Base-by-base conservation (phyloP, 805 yeast species). In the Metschnikowia peoriensis region DNA sequence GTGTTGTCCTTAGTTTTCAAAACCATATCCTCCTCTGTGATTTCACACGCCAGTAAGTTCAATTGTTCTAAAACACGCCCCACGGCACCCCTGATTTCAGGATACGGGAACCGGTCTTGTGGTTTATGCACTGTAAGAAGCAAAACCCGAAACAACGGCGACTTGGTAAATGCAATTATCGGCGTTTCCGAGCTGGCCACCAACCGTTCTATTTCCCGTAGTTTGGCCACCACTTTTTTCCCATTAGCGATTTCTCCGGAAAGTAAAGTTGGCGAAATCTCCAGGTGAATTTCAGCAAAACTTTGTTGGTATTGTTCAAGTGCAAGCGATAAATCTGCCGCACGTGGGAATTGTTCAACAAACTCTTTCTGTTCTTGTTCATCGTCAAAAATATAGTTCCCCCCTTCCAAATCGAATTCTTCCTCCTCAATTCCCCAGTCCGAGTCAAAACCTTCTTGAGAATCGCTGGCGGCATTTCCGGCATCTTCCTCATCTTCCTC, bases 351-450 rank as follows among this genome's bases (percentile, higher is more conserved):
- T 8, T 59, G 57, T 2, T 53, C 47, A 15, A 52, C 56, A 39
- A 71, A 68, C 37, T 60, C 43, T 4, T 43, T 51, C 54, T 75
- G 77, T 28, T 70, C 68, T 28, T 58, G 49, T 42, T 61, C 64
- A 37, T 65, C 59, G 10, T 71, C 74, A 53, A 66, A 75, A 4
- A 75, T 69, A 55, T 65, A 73, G 58, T 74, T 67, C n/a, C 69
- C 64, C 49, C 70, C 72, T 41, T 69, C 57, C 41, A 35, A 48
- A 47, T 59, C 54, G 49, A 61, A 69, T 4, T 53, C 61, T 12
- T 62, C 51, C n/a, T 69, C 75, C 12, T 72, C 77, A 14, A 74
- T 52, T 7, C 79, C 79, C 79, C 79, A 75, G 61, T 75, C 79
- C 7, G 73, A 63, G 56, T 57, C 62, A 44, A 55, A 50, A 34